Evolutionary conservation across 2,329 filamentous ascomycete genomes (phyloP), one percentile per base, ranked within the genome.

Genomic region (Fusarium guadeloupense): DNA sequence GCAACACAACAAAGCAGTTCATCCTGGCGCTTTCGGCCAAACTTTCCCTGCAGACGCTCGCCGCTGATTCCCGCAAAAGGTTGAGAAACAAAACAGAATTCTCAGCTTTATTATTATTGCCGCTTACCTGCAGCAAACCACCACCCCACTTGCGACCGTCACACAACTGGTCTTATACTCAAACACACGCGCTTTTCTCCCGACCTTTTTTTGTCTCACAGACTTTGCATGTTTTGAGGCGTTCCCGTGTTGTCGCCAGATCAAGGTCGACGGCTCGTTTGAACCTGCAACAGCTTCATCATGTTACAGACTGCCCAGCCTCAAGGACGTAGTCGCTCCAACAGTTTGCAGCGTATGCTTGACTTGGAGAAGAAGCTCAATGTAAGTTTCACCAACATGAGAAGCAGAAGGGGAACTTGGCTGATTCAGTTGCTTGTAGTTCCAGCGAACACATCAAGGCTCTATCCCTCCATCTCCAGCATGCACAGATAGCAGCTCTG

Each of bases 361-460:
- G 83, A 86, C 65, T 73, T 87, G 45, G 85, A 87, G 69, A 84
- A 82, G 69, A 78, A 78, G 69, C 80, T 77, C 72, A 85, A 84
- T 81, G 85, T 87, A 77, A 76, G 78, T 69, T 9, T 9, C 25
- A n/a, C 39, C 39, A 34, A 9, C 6, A 28, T 12, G 14, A 20
- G 28, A 23, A 25, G n/a, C 5, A 3, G 4, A 1, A 9, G 10
- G 3, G 4, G 28, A 21, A 10, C 5, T 21, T 54, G 5, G 16
- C 55, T 62, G 33, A 62, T 44, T 19, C 21, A 14, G 16, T 13
- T 14, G 33, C 39, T 23, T 17, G 33, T 26, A 67, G 64, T 62
- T 67, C n/a, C 52, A 52, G 46, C 44, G 64, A 53, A 48, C 53
- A 16, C 63, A 67, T 3, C 56, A 59, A 12, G 59, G 59, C 48